phyloP scores from a whole-genome alignment of 352 stramenopile genomes.

The Globisporangium canariense region DNA sequence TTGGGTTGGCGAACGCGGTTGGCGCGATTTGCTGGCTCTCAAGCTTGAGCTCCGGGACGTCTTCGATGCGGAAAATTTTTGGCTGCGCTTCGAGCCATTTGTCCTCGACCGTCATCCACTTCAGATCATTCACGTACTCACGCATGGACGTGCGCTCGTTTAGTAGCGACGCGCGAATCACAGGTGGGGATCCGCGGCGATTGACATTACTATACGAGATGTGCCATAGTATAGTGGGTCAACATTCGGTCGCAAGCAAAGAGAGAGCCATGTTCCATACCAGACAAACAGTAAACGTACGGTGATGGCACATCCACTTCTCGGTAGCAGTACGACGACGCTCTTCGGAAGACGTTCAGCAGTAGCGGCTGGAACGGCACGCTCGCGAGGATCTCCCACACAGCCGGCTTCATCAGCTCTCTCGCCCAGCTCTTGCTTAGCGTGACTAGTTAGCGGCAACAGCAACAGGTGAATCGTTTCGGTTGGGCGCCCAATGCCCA shows the following conservation, averaged over 20 bases:
- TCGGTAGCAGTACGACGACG: constrained; percentile 84
- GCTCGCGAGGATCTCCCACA: constrained; percentile 82
- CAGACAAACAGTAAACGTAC: constrained; percentile 33
- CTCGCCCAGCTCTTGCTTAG: constrained; percentile 71
- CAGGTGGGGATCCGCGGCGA: constrained; percentile 72
- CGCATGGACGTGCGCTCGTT: constrained; percentile 84
- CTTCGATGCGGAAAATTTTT: constrained; percentile 31
- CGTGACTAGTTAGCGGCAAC: constrained; percentile 33
- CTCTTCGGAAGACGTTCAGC: constrained; percentile 78
- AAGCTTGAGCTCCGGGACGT: constrained; percentile 56
- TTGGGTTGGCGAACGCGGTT: constrained; percentile 61
- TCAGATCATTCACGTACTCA: constrained; percentile 83
- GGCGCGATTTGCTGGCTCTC: constrained; percentile 48
- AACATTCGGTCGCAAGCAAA: background rate
- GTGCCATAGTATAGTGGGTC: background rate
- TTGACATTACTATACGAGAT: constrained; percentile 75
- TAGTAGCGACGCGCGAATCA: constrained; percentile 77
- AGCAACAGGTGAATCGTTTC: background rate
- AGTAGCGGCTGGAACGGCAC: constrained; percentile 76
- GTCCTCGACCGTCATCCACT: constrained; percentile 67
- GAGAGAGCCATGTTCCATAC: background rate
- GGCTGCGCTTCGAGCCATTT: constrained; percentile 62
- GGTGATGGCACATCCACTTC: constrained; percentile 83
- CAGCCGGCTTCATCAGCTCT: constrained; percentile 74
- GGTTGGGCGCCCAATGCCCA: background rate